phyloP scores from a whole-genome alignment of 1,139 yeast species.

The Kodamaea ohmeri region DNA sequence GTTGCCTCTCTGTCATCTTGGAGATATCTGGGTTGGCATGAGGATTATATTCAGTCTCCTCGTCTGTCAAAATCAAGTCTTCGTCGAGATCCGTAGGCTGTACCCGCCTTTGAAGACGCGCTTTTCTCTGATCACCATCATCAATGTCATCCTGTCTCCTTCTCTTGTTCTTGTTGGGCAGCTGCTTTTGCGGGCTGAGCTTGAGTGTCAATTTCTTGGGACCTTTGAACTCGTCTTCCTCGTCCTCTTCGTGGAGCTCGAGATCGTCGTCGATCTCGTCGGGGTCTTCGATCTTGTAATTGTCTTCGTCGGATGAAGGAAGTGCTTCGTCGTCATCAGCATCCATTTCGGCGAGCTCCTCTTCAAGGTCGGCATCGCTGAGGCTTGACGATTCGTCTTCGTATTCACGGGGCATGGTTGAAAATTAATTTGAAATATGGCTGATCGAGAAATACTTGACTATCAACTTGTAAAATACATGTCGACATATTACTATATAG shows the following conservation, averaged over 20 bases:
- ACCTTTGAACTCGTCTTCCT: constrained; percentile 14
- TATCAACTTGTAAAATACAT: no score
- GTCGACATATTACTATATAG: no score
- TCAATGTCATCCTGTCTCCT: constrained; percentile 26
- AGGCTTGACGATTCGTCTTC: constrained; percentile 10
- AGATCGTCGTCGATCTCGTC: constrained; percentile 43
- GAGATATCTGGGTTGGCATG: constrained; percentile 46
- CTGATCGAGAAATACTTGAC: no score
- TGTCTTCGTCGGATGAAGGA: constrained; percentile 31
- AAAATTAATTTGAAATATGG: not conserved
- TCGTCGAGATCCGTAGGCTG: constrained; percentile 29
- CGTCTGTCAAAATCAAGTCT: constrained; percentile 43
- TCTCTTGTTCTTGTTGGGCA: constrained; percentile 14
- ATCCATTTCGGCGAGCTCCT: constrained; percentile 22
- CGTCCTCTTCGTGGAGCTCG: constrained; percentile 31
- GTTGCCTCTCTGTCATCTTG: constrained; percentile 62
- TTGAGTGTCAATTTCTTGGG: constrained; percentile 16
- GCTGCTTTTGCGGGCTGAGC: constrained; percentile 14
- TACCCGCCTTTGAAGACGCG: constrained; percentile 11
- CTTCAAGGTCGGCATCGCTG: constrained; percentile 21
- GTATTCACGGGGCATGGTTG: constrained; percentile 1
- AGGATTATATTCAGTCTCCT: constrained; percentile 43
- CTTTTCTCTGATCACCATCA: constrained; percentile 23
- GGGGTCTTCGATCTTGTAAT: constrained; percentile 37
- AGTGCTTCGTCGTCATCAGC: constrained; percentile 25